Percentiles rank a stretch among this genome's conserved stretches.
Conservation (phyloP, 129 eudicot species). For the Ambrosia artemisiifolia region DNA sequence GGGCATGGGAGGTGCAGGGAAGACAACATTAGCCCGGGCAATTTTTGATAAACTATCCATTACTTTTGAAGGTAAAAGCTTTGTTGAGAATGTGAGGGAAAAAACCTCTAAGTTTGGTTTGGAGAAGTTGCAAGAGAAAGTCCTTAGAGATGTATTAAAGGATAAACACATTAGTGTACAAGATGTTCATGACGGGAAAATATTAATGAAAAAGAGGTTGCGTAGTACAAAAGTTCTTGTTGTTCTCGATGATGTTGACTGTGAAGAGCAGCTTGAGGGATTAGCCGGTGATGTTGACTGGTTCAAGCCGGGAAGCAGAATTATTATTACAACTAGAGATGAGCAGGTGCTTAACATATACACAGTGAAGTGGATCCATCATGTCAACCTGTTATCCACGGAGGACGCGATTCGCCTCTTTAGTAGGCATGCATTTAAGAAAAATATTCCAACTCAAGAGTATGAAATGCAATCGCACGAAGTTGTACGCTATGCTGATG, state of each 20-base stretch:
- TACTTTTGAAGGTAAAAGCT: too few relatives aligned
- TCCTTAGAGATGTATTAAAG: neutral
- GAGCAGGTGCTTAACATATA: neutral
- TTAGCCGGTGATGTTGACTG: neutral
- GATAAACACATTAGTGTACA: neutral
- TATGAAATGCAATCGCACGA: neutral
- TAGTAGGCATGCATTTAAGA: neutral
- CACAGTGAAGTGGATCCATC: neutral
- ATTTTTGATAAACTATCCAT: too few relatives aligned
- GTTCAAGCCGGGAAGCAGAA: slow-evolving; percentile 11
- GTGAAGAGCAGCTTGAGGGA: neutral
- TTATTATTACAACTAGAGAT: neutral
- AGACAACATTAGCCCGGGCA: too few relatives aligned
- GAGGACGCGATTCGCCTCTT: neutral
- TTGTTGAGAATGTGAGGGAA: too few relatives aligned
- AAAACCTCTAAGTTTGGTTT: neutral
- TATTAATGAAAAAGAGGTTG: neutral
- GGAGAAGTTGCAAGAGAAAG: neutral
- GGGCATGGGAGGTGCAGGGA: too few relatives aligned
- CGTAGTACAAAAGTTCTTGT: neutral
- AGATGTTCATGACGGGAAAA: neutral
- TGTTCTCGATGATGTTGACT: too few relatives aligned
- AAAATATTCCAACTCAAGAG: neutral
- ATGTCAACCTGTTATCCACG: neutral
- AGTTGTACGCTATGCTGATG: neutral